Conservation (phyloP, 306 rosid genomes). For the Quercus variabilis region DNA sequence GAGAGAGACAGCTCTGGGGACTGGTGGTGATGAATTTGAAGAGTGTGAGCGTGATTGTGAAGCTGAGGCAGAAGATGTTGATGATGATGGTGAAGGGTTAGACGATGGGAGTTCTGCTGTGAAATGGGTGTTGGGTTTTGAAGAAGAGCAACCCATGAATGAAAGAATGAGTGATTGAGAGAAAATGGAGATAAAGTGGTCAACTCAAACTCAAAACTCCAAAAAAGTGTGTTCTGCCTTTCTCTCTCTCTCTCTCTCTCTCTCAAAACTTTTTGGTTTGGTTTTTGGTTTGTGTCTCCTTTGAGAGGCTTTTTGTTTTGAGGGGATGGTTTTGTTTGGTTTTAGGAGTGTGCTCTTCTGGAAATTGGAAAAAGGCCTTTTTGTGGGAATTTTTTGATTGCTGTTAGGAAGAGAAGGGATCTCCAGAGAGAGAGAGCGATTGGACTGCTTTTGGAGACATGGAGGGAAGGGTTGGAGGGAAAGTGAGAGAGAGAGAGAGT, state of each 20-base stretch:
- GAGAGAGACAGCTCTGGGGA: slow-evolving; percentile 48
- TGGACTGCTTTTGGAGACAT: too few relatives aligned
- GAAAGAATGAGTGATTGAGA: slow-evolving; percentile 29
- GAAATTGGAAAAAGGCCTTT: background rate
- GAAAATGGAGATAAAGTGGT: background rate
- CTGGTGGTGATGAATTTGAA: slow-evolving; percentile 43
- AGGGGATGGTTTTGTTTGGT: background rate
- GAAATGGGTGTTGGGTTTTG: slow-evolving; percentile 52
- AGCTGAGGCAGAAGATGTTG: slow-evolving; percentile 21
- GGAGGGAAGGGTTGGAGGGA: background rate
- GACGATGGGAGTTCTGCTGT: slow-evolving; percentile 33
- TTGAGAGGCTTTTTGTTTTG: background rate
- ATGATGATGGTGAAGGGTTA: slow-evolving; percentile 22
- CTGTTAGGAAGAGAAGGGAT: background rate
- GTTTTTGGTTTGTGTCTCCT: background rate
- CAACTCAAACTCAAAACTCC: background rate
- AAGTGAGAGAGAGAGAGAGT: background rate
- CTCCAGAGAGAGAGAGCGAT: background rate
- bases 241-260: background rate
- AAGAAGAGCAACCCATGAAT: slow-evolving; percentile 89
- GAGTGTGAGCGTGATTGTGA: slow-evolving; percentile 28
- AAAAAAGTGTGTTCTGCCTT: too few relatives aligned
- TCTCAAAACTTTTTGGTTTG: background rate
- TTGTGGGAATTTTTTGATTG: background rate
- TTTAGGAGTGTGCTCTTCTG: background rate